These are phyloP conservation scores for Pichia eremophila DNA, from an alignment of 805 yeast species.

Conservation along the genomic window DNA sequence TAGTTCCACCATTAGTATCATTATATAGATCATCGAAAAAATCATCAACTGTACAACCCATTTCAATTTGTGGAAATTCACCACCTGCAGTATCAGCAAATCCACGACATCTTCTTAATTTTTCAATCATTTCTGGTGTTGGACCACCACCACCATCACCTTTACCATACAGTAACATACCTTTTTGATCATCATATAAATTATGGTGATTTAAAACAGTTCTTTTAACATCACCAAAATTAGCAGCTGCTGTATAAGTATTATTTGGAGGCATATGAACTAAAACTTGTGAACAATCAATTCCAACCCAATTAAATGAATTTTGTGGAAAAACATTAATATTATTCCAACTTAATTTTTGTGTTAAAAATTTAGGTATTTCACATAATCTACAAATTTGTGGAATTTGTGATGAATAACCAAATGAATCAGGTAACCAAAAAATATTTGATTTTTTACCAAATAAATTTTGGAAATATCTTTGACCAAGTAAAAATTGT, in stretches of 20 bases:
- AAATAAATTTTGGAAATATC: slow-evolving; percentile 72
- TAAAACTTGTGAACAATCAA: slow-evolving; percentile 87
- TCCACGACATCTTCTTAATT: slow-evolving; percentile 85
- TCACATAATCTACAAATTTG: slow-evolving; percentile 86
- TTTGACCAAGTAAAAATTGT: slow-evolving; percentile 85
- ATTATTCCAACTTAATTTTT: slow-evolving; percentile 93
- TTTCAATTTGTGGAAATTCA: slow-evolving; percentile 68
- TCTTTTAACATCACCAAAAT: slow-evolving; percentile 85
- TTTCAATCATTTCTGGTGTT: slow-evolving; percentile 85
- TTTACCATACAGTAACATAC: slow-evolving; percentile 76
- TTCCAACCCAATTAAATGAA: slow-evolving; percentile 91
- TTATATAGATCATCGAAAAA: slow-evolving; percentile 61
- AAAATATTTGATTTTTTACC: slow-evolving; percentile 67
- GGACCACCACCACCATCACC: slow-evolving; percentile 99
- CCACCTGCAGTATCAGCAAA: slow-evolving; percentile 67
- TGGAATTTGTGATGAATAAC: slow-evolving; percentile 91
- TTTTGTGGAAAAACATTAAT: slow-evolving; percentile 83
- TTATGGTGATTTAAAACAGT: slow-evolving; percentile 78
- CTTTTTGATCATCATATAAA: slow-evolving; percentile 68
- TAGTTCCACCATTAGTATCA: slow-evolving; percentile 54
- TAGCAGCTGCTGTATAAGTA: slow-evolving; percentile 88
- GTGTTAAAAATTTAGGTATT: slow-evolving; percentile 78
- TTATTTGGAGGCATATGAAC: slow-evolving; percentile 98
- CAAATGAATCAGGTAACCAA: slow-evolving; percentile 98
- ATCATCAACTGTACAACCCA: slow-evolving; percentile 72